These are phyloP conservation scores for Ogataea glucozyma DNA, from an alignment of 805 yeast genomes.

Conservation along the genomic window DNA sequence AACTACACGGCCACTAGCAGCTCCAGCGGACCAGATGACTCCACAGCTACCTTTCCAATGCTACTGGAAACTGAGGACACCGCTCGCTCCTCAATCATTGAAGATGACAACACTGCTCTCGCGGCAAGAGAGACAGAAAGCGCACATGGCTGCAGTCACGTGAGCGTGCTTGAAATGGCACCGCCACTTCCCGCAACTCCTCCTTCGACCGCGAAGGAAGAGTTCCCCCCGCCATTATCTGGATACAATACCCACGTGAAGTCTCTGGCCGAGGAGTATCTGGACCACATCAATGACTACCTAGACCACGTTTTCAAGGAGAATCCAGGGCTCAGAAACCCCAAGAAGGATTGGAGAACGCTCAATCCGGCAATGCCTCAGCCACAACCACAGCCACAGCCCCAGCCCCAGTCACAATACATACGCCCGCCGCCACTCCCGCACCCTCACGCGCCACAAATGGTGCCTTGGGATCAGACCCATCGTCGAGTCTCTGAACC, in stretches of 20 bases:
- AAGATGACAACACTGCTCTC: too few species aligned
- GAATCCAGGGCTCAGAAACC: not conserved
- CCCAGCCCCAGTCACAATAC: too few species aligned
- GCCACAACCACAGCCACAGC: too few species aligned
- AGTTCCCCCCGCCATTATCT: not conserved
- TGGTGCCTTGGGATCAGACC: not conserved
- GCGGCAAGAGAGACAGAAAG: not conserved
- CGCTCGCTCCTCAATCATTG: not conserved
- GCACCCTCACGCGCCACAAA: too few species aligned
- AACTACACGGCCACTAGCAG: conserved; percentile 1
- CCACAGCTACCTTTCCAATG: not conserved
- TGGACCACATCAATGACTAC: conserved; percentile 6
- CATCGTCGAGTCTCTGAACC: conserved; percentile 19
- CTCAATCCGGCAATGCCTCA: too few species aligned
- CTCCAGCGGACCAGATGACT: not conserved
- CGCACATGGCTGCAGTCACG: not conserved
- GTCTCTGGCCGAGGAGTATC: conserved; percentile 3
- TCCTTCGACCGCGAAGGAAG: not conserved
- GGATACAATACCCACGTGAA: conserved; percentile 1
- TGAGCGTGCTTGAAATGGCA: conserved; percentile 1
- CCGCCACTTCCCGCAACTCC: not conserved
- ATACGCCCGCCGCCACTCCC: too few species aligned
- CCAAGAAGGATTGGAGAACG: not conserved
- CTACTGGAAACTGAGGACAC: not conserved
- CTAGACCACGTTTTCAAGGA: conserved; percentile 5